Evolutionary conservation across 257 asterid genomes (phyloP).

Genomic region (Marsdenia floribunda): DNA sequence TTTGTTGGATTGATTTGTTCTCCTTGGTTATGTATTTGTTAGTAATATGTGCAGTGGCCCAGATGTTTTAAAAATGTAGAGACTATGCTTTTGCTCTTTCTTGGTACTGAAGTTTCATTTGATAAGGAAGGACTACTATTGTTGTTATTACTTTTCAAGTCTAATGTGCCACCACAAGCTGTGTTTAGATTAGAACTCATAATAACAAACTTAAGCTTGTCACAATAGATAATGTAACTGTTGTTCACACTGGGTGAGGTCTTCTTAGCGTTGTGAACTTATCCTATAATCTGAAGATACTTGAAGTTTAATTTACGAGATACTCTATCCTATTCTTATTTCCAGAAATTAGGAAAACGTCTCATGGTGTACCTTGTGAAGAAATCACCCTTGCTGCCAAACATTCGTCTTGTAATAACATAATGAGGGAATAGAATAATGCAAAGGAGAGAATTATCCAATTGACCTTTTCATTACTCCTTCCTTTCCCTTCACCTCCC

Average conservation of each 20-base stretch:
- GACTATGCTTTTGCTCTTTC: neutral
- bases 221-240: neutral
- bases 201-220: too few relatives aligned
- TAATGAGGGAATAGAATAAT: neutral
- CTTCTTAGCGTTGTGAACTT: neutral
- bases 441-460: neutral
- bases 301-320: neutral
- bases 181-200: too few relatives aligned
- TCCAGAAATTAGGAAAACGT: too few relatives aligned
- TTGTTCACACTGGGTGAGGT: neutral
- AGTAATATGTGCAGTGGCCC: neutral
- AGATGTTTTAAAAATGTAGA: neutral
- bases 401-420: neutral
- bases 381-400: neutral
- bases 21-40: neutral
- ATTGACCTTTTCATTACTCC: neutral
- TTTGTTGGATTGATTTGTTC: neutral
- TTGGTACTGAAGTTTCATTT: neutral
- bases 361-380: neutral
- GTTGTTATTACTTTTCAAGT: neutral
- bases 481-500: neutral
- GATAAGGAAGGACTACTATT: neutral
- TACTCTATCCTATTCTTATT: neutral
- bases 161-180: neutral
- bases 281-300: neutral